Evolutionary conservation across 140 eudicot species (phyloP), one percentile per base, ranked within the genome.

Genomic region (Stevia rebaudiana): DNA sequence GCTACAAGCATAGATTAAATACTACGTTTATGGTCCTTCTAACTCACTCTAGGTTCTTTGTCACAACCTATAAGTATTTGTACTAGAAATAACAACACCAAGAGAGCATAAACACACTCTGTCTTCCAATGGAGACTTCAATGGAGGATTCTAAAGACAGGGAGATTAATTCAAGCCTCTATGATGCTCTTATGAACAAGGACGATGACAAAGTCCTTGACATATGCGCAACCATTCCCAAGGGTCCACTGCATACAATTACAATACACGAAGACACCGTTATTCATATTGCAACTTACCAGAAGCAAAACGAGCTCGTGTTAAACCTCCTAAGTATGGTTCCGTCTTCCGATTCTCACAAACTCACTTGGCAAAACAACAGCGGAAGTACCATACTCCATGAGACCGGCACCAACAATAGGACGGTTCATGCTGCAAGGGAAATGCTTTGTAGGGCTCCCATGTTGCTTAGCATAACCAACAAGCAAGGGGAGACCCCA

Each of bases 361-460:
- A 51, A 50, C 63, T 71, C 46, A 61, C 76, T 3, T 71, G 76
- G 63, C 70, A 49, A 50, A 71, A 61, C 55, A 39, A 18, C 3
- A 3, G 35, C 12, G 63, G 76, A 48, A 71, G 55, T 16, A 71
- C 70, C 46, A 71, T 71, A 55, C 70, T 71, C 24, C 76, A 71
- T 28, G 70, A 61, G 43, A 61, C 76, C 0, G 76, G 25, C 31
- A 71, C 76, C 4, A 71, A 71, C 70, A 71, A 39, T 25, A 16
- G 0, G 15, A 71, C 63, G 5, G 70, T 71, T 50, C 6, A 3
- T 16, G 70, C 63, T 49, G 76, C 76, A 0, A 39, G 9, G 17
- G 70, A 47, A 17, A 60, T 74, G 70, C 46, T 74, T 19, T 47
- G 70, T 16, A 50, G 48, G 69, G 79, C 79, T 25, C 79, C 79